Evolutionary conservation across 148 eudicot species (phyloP), one percentile per base, ranked within the genome.

Genomic region (Chenopodium quinoa): DNA sequence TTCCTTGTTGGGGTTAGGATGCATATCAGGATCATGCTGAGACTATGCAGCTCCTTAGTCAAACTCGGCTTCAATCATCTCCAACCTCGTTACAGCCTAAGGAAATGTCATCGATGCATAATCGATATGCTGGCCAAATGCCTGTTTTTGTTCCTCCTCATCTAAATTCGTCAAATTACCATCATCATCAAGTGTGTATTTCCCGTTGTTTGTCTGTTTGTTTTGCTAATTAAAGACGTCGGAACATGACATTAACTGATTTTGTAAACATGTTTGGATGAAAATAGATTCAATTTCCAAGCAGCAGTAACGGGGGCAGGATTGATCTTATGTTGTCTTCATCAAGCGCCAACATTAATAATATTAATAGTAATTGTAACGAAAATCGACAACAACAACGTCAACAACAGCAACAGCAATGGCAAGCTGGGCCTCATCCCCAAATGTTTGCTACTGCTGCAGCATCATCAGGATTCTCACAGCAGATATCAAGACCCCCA

Each of bases 391-490:
- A 68, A 47, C 82, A 64, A 4, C 81, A 76, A 9, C 87, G 66
- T 27, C 66, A 60, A 71, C 77, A 76, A 78, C 72, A 71, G 13
- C 78, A 82, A 78, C 89, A 84, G 82, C 94, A 89, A 81, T 90
- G 91, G 87, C 48, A 78, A 77, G 52, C 80, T 23, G 84, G 78
- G 78, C 64, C 66, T 75, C 80, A 74, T 81, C 87, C 85, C 63
- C 90, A 73, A 87, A n/a, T 86, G 83, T 88, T 85, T 83, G 89
- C 93, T 52, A 84, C 84, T 91, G 97, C 97, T 95, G 98, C 98
- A 93, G 99, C 98, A 95, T 95, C 99, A 93, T 95, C 99, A 95
- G 94, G 99, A 95, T 95, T 95, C 97, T 90, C 88, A 79, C 97
- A 89, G 91, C 93, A 89, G 91, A 89, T 88, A 58, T 76, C 81